These are phyloP conservation scores for Aspergillus vadensis DNA, from an alignment of 2,329 filamentous ascomycete species.

Conservation along the genomic window DNA sequence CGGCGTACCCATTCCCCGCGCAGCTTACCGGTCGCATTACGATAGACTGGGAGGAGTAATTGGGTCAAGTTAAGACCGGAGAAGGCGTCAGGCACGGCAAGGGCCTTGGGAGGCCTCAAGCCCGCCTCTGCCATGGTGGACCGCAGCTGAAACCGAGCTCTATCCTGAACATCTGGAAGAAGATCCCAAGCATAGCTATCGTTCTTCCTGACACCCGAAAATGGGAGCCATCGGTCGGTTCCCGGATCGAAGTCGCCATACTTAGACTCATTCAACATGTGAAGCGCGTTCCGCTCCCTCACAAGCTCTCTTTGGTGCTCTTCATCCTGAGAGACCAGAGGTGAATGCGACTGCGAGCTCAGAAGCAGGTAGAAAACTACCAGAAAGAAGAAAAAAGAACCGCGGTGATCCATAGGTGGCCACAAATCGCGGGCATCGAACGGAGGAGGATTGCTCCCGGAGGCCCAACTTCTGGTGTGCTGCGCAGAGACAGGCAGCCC, in stretches of 20 bases:
- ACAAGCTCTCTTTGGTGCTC: slow-evolving; percentile 52
- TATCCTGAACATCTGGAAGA: slow-evolving; percentile 65
- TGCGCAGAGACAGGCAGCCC: slow-evolving; percentile 8
- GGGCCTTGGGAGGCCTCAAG: slow-evolving; percentile 30
- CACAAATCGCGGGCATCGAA: slow-evolving; percentile 28
- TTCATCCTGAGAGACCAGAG: slow-evolving; percentile 43
- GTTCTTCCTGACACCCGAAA: slow-evolving; percentile 73
- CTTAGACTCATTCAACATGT: slow-evolving; percentile 51
- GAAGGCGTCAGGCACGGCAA: slow-evolving; percentile 28
- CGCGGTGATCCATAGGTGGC: slow-evolving; percentile 51
- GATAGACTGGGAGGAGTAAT: slow-evolving; percentile 63
- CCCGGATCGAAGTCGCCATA: slow-evolving; percentile 56
- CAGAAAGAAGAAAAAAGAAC: slow-evolving; percentile 52
- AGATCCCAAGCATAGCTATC: slow-evolving; percentile 80
- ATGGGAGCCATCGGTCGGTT: slow-evolving; percentile 60
- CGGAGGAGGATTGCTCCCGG: slow-evolving; percentile 19
- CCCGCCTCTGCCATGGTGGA: slow-evolving; percentile 36
- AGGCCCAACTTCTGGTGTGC: slow-evolving; percentile 22
- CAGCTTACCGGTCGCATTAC: slow-evolving; percentile 75
- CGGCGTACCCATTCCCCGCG: slow-evolving; percentile 73
- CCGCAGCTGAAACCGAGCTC: slow-evolving; percentile 60
- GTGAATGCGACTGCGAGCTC: slow-evolving; percentile 49
- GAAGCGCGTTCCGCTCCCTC: slow-evolving; percentile 54
- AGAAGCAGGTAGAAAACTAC: slow-evolving; percentile 57
- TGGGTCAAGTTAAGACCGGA: slow-evolving; percentile 39